A percentile compares a stretch with the other conserved stretches of the same genome.
Evolutionary conservation across 202 grass and related monocot species (phyloP).

Genomic region (Dendrocalamus latiflorus): DNA sequence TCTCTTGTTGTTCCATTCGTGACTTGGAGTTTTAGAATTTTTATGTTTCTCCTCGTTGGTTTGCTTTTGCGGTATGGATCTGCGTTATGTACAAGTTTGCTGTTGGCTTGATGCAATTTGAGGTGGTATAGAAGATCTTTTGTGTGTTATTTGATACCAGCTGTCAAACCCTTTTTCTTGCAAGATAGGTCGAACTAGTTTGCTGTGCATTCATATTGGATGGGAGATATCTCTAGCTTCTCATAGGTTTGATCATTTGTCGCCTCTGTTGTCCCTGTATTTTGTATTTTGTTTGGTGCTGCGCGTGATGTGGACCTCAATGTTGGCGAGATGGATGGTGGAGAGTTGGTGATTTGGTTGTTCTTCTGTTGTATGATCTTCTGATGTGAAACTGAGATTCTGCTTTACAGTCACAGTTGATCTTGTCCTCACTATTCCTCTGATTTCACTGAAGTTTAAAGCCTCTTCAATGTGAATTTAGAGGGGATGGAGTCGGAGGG

Average conservation of each 20-base stretch:
- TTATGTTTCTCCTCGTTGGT: conserved; percentile 14
- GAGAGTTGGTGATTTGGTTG: not conserved
- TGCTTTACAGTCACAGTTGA: not conserved
- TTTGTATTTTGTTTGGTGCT: too few species aligned
- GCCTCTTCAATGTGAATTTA: not conserved
- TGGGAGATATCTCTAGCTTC: not conserved
- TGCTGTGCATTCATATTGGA: not conserved
- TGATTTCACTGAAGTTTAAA: not conserved
- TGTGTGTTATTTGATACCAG: conserved; percentile 25
- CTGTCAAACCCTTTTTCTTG: not conserved
- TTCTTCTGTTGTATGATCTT: not conserved
- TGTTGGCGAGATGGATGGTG: not conserved
- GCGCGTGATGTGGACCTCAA: not conserved
- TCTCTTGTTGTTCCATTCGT: conserved; percentile 27
- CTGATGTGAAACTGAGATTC: not conserved
- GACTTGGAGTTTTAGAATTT: conserved; percentile 30
- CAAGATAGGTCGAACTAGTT: not conserved
- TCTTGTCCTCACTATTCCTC: too few species aligned
- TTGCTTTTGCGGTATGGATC: conserved; percentile 17
- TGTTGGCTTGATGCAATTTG: conserved; percentile 14
- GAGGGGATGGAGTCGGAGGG: not conserved
- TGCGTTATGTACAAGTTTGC: conserved; percentile 10
- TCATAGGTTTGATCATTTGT: conserved; percentile 5
- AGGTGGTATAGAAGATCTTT: not conserved
- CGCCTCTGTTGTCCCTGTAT: not conserved